These are phyloP conservation scores for Aspergillus amoenus DNA, from an alignment of 2,329 filamentous ascomycete genomes.

Conservation along the genomic window DNA sequence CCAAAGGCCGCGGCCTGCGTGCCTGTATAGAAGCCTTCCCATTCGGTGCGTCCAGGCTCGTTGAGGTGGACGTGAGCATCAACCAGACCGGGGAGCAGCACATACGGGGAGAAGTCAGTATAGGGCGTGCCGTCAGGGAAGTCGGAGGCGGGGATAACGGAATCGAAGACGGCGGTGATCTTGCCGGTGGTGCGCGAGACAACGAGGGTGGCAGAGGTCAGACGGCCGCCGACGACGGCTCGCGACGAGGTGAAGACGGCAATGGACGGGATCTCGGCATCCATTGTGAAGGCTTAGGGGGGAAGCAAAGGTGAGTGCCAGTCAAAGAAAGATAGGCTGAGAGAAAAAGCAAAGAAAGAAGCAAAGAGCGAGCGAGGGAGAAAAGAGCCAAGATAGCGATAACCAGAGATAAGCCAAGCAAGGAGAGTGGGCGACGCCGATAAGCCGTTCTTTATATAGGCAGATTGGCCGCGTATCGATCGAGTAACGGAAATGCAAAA, in stretches of 20 bases:
- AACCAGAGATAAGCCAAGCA: slow-evolving; percentile 5
- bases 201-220: slow-evolving; percentile 80
- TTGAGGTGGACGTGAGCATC: slow-evolving; percentile 98
- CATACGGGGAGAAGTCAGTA: slow-evolving; percentile 77
- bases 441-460: slow-evolving; percentile 12
- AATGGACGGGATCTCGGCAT: slow-evolving; percentile 47
- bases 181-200: slow-evolving; percentile 78
- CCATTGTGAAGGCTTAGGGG: slow-evolving; percentile 13
- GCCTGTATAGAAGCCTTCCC: slow-evolving; percentile 96
- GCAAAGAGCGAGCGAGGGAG: not conserved
- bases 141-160: slow-evolving; percentile 69
- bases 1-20: slow-evolving; percentile 92
- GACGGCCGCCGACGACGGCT: slow-evolving; percentile 72
- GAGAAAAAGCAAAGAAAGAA: slow-evolving; percentile 16
- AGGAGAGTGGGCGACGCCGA: not conserved
- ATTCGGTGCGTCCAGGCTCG: slow-evolving; percentile 93
- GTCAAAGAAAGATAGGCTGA: slow-evolving; percentile 13
- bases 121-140: slow-evolving; percentile 76
- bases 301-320: slow-evolving; percentile 4
- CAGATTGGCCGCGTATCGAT: slow-evolving; percentile 5
- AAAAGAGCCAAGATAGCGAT: no score
- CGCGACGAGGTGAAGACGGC: slow-evolving; percentile 81
- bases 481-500: slow-evolving; percentile 19
- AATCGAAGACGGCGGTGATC: slow-evolving; percentile 72
- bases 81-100: slow-evolving; percentile 86